Evolutionary conservation across 306 rosid genomes (phyloP).

Genomic region (Prinsepia uniflora): DNA sequence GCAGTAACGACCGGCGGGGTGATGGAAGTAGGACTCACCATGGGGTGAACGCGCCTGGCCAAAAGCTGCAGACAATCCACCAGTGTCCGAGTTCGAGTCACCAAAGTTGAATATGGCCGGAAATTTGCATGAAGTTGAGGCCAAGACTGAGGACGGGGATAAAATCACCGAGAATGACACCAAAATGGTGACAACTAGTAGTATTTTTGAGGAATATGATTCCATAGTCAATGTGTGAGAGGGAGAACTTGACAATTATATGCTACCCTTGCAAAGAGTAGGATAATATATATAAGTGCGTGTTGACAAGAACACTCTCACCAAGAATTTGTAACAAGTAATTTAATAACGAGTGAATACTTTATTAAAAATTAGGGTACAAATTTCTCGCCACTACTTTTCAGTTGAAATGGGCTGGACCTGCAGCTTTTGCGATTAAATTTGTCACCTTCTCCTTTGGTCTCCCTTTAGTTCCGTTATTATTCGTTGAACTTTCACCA

Average conservation of each 20-base stretch:
- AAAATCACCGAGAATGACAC: constrained; percentile 22
- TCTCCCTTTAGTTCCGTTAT: too few relatives aligned
- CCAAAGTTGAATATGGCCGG: constrained; percentile 90
- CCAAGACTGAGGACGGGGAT: neutral
- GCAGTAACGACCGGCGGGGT: constrained; percentile 59
- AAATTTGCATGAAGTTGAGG: constrained; percentile 42
- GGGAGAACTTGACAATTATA: neutral
- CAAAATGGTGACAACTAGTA: constrained; percentile 17
- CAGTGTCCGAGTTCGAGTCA: constrained; percentile 90
- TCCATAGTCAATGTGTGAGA: constrained; percentile 10
- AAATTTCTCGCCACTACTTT: neutral
- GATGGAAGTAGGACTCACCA: constrained; percentile 59
- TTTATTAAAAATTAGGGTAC: neutral
- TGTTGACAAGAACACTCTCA: too few relatives aligned
- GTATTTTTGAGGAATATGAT: constrained; percentile 12
- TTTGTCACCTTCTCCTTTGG: neutral
- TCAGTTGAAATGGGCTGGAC: neutral
- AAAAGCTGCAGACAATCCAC: constrained; percentile 83
- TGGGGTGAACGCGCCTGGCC: constrained; percentile 70
- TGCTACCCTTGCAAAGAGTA: too few relatives aligned
- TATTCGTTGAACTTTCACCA: too few relatives aligned
- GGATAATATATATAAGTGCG: too few relatives aligned
- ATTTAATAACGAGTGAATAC: too few relatives aligned
- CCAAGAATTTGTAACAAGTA: too few relatives aligned
- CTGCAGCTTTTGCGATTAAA: neutral